phyloP scores from a whole-genome alignment of 1,284 basidiomycete species.

The Athelia sp. region DNA sequence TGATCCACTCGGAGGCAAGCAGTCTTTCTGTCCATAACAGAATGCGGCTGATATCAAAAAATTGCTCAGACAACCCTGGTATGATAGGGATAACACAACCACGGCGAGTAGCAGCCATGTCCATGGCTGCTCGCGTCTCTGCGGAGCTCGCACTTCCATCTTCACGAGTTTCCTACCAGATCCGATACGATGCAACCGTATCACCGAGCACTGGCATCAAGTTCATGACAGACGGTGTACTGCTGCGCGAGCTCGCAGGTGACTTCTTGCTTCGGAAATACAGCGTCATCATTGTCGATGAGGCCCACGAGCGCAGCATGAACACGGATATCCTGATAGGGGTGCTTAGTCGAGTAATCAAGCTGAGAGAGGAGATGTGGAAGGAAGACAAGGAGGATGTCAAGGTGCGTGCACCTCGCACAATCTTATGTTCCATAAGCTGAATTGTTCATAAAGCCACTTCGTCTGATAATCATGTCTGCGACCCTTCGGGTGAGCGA shows the following conservation, averaged over 20 bases:
- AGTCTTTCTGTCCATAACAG: slow-evolving; percentile 3
- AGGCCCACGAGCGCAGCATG: slow-evolving; percentile 97
- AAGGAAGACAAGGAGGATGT: slow-evolving; percentile 60
- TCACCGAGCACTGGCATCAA: slow-evolving; percentile 90
- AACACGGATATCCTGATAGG: slow-evolving; percentile 99
- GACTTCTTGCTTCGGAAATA: slow-evolving; percentile 92
- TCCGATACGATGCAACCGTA: slow-evolving; percentile 94
- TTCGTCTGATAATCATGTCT: slow-evolving; percentile 97
- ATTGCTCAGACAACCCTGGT: slow-evolving; percentile 80
- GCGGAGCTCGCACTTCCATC: slow-evolving; percentile 82
- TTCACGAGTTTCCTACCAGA: slow-evolving; percentile 89
- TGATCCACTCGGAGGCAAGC: slow-evolving; percentile 68
- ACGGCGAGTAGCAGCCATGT: slow-evolving; percentile 94
- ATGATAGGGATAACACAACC: slow-evolving; percentile 99
- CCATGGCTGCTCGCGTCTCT: slow-evolving; percentile 90
- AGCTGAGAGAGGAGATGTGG: slow-evolving; percentile 87
- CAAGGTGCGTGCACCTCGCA: slow-evolving; percentile 48
- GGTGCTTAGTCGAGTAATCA: slow-evolving; percentile 88
- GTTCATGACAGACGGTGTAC: slow-evolving; percentile 99
- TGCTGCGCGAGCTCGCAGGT: slow-evolving; percentile 87
- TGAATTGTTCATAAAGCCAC: slow-evolving; percentile 46
- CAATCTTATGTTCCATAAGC: neutral
- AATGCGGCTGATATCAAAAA: slow-evolving; percentile 4
- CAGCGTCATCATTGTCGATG: slow-evolving; percentile 93
- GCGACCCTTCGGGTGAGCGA: slow-evolving; percentile 94